Evolutionary conservation across 768 basidiomycete genomes (phyloP).

Genomic region (Trametes cubensis): DNA sequence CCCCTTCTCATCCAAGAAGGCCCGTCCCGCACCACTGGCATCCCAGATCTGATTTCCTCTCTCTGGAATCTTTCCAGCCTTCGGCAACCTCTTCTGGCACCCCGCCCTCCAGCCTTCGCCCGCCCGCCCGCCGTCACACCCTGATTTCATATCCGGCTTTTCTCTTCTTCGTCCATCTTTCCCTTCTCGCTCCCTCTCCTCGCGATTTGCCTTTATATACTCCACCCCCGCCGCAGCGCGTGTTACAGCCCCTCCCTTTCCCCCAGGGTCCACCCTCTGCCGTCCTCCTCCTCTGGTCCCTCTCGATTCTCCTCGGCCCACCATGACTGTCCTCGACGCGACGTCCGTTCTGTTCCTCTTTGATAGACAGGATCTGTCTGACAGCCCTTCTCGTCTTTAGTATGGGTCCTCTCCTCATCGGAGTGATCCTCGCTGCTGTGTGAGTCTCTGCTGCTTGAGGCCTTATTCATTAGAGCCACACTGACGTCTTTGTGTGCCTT

Average conservation of each 20-base stretch:
- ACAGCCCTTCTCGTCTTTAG: slow-evolving; percentile 30
- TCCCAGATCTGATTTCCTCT: slow-evolving; percentile 3
- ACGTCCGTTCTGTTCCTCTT: slow-evolving; percentile 7
- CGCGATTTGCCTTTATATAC: not conserved
- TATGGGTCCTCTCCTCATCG: slow-evolving; percentile 54
- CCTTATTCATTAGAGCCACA: not conserved
- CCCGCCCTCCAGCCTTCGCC: not conserved
- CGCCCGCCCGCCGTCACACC: not conserved
- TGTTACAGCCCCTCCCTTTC: not conserved
- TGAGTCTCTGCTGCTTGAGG: slow-evolving; percentile 28
- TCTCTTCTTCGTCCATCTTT: not conserved
- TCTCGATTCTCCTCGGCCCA: slow-evolving; percentile 1
- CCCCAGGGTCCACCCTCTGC: not conserved
- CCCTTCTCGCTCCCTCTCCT: too few species aligned
- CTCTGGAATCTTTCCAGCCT: not conserved
- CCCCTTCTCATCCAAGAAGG: not conserved
- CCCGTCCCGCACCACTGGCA: not conserved
- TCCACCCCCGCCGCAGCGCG: not conserved
- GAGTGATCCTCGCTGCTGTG: slow-evolving; percentile 52
- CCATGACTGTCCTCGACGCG: slow-evolving; percentile 21
- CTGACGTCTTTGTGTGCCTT: not conserved
- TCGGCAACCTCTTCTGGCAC: not conserved
- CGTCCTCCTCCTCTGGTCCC: not conserved
- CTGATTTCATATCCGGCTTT: slow-evolving; percentile 3
- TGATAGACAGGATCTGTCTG: not conserved